Percentiles rank a stretch among this genome's conserved stretches.
phyloP scores from a whole-genome alignment of 306 rosid species.

The Pterocarpus macrocarpus region DNA sequence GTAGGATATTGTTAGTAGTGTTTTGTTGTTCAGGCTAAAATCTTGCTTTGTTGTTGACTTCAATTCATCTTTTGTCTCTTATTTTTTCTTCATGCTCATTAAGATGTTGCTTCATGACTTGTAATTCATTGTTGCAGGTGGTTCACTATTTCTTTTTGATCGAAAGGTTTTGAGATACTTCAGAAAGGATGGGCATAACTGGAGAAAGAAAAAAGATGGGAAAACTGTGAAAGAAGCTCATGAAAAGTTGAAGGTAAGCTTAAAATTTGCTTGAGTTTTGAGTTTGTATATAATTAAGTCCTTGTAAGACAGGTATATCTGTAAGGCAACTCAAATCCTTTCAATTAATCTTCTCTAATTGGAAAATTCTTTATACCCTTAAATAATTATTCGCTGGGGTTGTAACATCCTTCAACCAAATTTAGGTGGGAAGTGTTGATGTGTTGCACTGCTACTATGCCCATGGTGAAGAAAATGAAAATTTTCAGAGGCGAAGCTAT shows the following conservation, averaged over 20 bases:
- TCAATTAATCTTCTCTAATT: slow-evolving; percentile 11
- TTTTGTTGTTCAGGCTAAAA: slow-evolving; percentile 33
- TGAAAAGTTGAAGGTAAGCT: slow-evolving; percentile 87
- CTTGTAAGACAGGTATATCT: slow-evolving; percentile 12
- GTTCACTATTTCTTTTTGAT: slow-evolving; percentile 90
- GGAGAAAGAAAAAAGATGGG: slow-evolving; percentile 95
- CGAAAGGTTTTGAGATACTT: slow-evolving; percentile 91
- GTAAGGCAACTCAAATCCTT: slow-evolving; percentile 16
- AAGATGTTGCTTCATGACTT: slow-evolving; percentile 32
- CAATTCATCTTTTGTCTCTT: slow-evolving; percentile 14
- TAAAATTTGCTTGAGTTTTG: slow-evolving; percentile 37
- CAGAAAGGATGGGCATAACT: slow-evolving; percentile 92
- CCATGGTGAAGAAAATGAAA: slow-evolving; percentile 95
- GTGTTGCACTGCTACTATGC: slow-evolving; percentile 94
- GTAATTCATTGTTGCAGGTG: slow-evolving; percentile 64
- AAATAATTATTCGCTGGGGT: slow-evolving; percentile 43
- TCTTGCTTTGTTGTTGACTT: slow-evolving; percentile 14
- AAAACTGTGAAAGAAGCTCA: slow-evolving; percentile 96
- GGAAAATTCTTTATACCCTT: slow-evolving; percentile 38
- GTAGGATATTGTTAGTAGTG: slow-evolving; percentile 28
- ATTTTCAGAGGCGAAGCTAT: slow-evolving; percentile 92
- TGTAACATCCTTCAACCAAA: slow-evolving; percentile 54
- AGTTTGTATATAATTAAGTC: slow-evolving; percentile 16
- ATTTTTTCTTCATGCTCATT: slow-evolving; percentile 18
- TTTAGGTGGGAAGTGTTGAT: slow-evolving; percentile 94